phyloP scores from a whole-genome alignment of 2,329 filamentous ascomycete genomes.

The Pseudogymnoascus sp. region DNA sequence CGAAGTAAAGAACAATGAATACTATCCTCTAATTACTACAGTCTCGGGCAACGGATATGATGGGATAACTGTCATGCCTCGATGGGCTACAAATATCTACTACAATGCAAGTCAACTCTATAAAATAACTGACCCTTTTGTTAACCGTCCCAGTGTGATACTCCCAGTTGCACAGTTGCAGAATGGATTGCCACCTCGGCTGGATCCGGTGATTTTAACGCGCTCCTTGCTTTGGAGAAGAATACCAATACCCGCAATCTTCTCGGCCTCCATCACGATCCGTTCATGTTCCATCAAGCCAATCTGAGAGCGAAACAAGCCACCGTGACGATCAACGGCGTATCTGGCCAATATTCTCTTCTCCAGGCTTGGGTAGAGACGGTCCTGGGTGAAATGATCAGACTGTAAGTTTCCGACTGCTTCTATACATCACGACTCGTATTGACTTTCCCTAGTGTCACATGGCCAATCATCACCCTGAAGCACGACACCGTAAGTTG shows the following conservation, averaged over 20 bases:
- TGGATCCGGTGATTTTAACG: conserved; percentile 40
- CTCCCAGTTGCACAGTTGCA: conserved; percentile 45
- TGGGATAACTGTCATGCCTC: conserved; percentile 49
- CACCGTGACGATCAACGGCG: conserved; percentile 19
- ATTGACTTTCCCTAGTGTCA: conserved; percentile 11
- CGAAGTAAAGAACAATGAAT: conserved; percentile 22
- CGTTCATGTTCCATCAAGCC: conserved; percentile 49
- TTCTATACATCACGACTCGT: no score
- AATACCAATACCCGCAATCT: conserved; percentile 49
- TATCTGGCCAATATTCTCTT: conserved; percentile 20
- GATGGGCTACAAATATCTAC: conserved; percentile 56
- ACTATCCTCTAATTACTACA: conserved; percentile 49
- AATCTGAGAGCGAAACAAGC: conserved; percentile 41
- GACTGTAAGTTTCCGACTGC: conserved; percentile 18
- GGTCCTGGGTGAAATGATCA: conserved; percentile 22
- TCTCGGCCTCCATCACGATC: conserved; percentile 39
- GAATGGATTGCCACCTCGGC: conserved; percentile 54
- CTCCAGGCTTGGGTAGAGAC: conserved; percentile 27
- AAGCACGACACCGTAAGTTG: conserved; percentile 48
- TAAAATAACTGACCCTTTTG: no score
- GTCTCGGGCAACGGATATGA: conserved; percentile 45
- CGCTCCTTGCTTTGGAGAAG: conserved; percentile 44
- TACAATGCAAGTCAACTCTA: conserved; percentile 41
- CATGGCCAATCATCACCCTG: conserved; percentile 47
- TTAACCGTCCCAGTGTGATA: conserved; percentile 42